Percentiles rank a stretch among this genome's conserved stretches.
phyloP scores from a whole-genome alignment of 768 basidiomycete species.

The Mycena vitilis region DNA sequence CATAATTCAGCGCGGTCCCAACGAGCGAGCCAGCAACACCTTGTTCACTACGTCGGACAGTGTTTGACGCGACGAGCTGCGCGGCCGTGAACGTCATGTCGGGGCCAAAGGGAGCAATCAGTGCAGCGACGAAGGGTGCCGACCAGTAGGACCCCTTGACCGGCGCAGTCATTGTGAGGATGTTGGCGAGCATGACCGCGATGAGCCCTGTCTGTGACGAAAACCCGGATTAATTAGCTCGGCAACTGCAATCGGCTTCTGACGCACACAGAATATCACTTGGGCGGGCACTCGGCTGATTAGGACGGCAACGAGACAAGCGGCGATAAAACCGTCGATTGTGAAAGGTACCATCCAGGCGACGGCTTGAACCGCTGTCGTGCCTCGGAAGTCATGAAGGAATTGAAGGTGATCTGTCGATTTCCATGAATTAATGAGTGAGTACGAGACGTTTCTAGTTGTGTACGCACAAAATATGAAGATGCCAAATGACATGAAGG shows the following conservation, averaged over 20 bases:
- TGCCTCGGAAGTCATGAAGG: constrained; percentile 17
- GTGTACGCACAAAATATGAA: constrained; percentile 17
- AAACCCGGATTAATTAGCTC: neutral
- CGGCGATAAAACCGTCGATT: constrained; percentile 20
- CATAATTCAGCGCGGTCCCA: constrained; percentile 18
- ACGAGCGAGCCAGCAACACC: constrained; percentile 21
- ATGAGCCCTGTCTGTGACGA: constrained; percentile 6
- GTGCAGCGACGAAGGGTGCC: constrained; percentile 9
- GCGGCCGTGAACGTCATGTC: constrained; percentile 23
- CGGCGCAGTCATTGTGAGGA: constrained; percentile 16
- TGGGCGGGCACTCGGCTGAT: constrained; percentile 17
- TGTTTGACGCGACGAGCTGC: constrained; percentile 7
- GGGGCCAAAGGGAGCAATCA: constrained; percentile 15
- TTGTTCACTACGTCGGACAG: constrained; percentile 18
- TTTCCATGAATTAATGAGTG: too few species aligned
- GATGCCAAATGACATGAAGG: constrained; percentile 23
- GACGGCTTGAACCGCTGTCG: constrained; percentile 6
- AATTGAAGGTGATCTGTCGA: constrained; percentile 17
- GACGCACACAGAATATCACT: constrained; percentile 13
- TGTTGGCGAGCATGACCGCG: constrained; percentile 18
- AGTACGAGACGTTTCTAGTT: neutral
- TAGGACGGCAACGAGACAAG: constrained; percentile 16
- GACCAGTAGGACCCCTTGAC: constrained; percentile 14
- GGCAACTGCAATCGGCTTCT: neutral
- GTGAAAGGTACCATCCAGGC: constrained; percentile 21